A percentile compares a stretch with the other conserved stretches of the same genome.
These are phyloP conservation scores for Groenewaldozyma auringiensis DNA, from an alignment of 1,139 yeast genomes.

Conservation along the genomic window DNA sequence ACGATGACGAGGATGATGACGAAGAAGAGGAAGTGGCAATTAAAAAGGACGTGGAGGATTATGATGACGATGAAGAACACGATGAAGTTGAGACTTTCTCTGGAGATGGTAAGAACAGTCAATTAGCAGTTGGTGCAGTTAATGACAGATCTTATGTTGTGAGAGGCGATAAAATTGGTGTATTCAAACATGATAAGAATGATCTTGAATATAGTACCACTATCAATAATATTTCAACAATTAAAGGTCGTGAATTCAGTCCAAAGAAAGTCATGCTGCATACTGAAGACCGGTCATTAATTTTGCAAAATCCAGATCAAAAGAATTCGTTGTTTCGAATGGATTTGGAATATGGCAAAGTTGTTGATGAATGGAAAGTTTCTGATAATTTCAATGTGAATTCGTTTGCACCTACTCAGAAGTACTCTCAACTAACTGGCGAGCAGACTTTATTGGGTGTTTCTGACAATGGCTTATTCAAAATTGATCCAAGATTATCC, in stretches of 20 bases:
- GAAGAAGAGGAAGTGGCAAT: constrained; percentile 24
- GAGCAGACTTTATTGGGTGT: constrained; percentile 72
- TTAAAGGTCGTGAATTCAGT: constrained; percentile 45
- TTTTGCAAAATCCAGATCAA: constrained; percentile 49
- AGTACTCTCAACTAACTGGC: constrained; percentile 62
- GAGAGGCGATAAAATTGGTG: constrained; percentile 73
- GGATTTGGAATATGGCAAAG: constrained; percentile 72
- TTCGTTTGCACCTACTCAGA: constrained; percentile 59
- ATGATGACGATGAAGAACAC: constrained; percentile 29
- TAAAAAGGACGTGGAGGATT: constrained; percentile 12
- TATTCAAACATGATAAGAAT: constrained; percentile 53
- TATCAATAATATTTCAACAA: constrained; percentile 50
- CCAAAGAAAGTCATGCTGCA: constrained; percentile 72
- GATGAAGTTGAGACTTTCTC: constrained; percentile 30
- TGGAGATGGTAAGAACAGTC: constrained; percentile 43
- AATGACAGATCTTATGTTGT: constrained; percentile 71
- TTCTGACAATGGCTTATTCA: constrained; percentile 56
- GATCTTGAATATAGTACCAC: constrained; percentile 58
- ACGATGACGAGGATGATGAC: constrained; percentile 30
- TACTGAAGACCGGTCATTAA: constrained; percentile 58
- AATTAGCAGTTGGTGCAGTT: constrained; percentile 60
- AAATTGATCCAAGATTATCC: constrained; percentile 67
- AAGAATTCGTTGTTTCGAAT: constrained; percentile 49
- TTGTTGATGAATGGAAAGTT: constrained; percentile 75
- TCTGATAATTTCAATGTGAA: constrained; percentile 38